Evolutionary conservation across 2,329 filamentous ascomycete species (phyloP).

Genomic region (Ceratocystis cubensis): DNA sequence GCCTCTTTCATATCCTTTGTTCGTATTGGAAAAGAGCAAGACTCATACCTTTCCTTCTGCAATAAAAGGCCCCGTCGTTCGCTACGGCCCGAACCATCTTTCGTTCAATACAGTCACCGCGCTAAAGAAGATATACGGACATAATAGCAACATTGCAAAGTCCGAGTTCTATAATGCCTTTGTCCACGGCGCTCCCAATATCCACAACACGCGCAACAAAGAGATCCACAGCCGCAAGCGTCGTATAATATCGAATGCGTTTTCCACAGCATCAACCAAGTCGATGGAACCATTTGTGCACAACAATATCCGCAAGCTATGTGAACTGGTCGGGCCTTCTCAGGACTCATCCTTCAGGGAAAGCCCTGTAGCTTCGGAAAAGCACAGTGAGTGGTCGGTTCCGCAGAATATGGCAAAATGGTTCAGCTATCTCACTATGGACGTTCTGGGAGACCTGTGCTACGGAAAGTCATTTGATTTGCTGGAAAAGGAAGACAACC

Average conservation of each 20-base stretch:
- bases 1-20: neutral
- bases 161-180: slow-evolving; percentile 63
- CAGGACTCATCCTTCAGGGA: slow-evolving; percentile 17
- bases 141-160: slow-evolving; percentile 49
- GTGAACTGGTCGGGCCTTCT: slow-evolving; percentile 39
- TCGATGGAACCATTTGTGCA: slow-evolving; percentile 57
- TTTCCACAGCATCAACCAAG: slow-evolving; percentile 53
- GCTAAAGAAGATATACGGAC: slow-evolving; percentile 54
- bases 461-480: slow-evolving; percentile 52
- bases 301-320: slow-evolving; percentile 54
- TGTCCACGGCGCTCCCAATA: slow-evolving; percentile 57
- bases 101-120: slow-evolving; percentile 63
- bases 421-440: slow-evolving; percentile 51
- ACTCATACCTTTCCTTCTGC: neutral
- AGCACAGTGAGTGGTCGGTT: slow-evolving; percentile 34
- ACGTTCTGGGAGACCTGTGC: slow-evolving; percentile 48
- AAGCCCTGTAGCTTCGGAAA: slow-evolving; percentile 25
- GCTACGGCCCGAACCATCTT: slow-evolving; percentile 64
- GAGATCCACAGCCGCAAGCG: slow-evolving; percentile 56
- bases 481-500: slow-evolving; percentile 45
- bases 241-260: slow-evolving; percentile 58
- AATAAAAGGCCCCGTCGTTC: slow-evolving; percentile 47
- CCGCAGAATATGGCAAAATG: slow-evolving; percentile 51
- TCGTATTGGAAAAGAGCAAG: too few relatives aligned
- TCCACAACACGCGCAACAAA: slow-evolving; percentile 60